These are phyloP conservation scores for Septoria petroselini DNA, from an alignment of 2,329 filamentous ascomycete species.

Conservation along the genomic window DNA sequence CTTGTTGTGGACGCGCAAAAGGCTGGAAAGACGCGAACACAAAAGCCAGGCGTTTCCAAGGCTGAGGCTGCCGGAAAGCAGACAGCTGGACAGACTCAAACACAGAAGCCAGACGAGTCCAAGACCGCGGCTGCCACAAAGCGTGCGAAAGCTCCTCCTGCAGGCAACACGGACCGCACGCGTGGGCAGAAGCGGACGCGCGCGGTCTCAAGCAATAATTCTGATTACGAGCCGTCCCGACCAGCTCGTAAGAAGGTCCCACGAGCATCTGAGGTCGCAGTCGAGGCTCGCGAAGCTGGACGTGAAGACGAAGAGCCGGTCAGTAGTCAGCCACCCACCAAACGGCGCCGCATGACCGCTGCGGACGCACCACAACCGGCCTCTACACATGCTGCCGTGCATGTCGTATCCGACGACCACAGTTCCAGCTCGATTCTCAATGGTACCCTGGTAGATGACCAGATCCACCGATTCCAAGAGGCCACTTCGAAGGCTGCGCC, in stretches of 20 bases:
- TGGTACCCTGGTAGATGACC: background rate
- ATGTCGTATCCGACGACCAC: constrained; percentile 3
- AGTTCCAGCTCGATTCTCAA: constrained; percentile 9
- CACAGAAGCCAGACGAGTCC: too few relatives aligned
- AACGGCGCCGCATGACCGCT: background rate
- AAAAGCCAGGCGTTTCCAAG: too few relatives aligned
- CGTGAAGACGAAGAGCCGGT: background rate
- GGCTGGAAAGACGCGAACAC: too few relatives aligned
- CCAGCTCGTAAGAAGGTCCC: background rate
- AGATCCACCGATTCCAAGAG: background rate
- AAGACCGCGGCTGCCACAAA: too few relatives aligned
- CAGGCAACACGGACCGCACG: too few relatives aligned
- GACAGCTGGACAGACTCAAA: too few relatives aligned
- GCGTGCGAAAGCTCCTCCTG: too few relatives aligned
- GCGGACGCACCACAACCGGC: background rate
- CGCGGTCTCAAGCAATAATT: too few relatives aligned
- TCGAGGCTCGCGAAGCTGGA: background rate
- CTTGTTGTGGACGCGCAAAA: too few relatives aligned
- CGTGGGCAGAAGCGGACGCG: too few relatives aligned
- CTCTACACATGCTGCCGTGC: constrained; percentile 4
- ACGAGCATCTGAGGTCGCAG: background rate
- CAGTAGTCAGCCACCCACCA: background rate
- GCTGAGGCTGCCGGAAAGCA: too few relatives aligned
- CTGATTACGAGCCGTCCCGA: too few relatives aligned
- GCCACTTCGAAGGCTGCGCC: background rate